Evolutionary conservation across 2,329 filamentous ascomycete species (phyloP).

Genomic region (Fusarium torreyae): DNA sequence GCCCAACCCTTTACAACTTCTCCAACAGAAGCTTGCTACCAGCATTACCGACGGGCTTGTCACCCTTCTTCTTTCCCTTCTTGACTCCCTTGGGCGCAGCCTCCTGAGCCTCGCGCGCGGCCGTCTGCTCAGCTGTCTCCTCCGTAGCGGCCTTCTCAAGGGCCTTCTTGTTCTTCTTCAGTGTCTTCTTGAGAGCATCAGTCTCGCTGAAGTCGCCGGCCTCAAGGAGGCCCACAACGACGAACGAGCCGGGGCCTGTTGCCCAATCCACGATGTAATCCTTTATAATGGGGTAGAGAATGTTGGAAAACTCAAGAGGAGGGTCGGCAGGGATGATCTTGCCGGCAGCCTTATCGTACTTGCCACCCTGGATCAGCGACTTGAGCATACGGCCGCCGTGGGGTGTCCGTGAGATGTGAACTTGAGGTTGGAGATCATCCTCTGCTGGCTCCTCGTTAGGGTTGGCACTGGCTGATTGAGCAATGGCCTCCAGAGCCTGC

Average conservation of each 20-base stretch:
- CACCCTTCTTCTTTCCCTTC: slow-evolving; percentile 61
- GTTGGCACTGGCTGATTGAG: slow-evolving; percentile 73
- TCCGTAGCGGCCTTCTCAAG: slow-evolving; percentile 77
- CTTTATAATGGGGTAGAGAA: slow-evolving; percentile 87
- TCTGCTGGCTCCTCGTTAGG: slow-evolving; percentile 61
- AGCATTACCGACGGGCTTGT: slow-evolving; percentile 70
- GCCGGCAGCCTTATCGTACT: slow-evolving; percentile 83
- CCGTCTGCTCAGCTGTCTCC: slow-evolving; percentile 69
- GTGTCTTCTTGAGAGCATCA: slow-evolving; percentile 75
- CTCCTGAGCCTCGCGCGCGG: slow-evolving; percentile 65
- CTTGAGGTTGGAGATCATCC: slow-evolving; percentile 57
- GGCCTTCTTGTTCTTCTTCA: slow-evolving; percentile 81
- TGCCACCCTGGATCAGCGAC: slow-evolving; percentile 89
- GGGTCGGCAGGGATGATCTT: slow-evolving; percentile 80
- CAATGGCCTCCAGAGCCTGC: slow-evolving; percentile 79
- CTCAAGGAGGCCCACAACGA: slow-evolving; percentile 86
- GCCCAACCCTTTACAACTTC: slow-evolving; percentile 60
- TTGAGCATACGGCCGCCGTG: slow-evolving; percentile 89
- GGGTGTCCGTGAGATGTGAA: slow-evolving; percentile 73
- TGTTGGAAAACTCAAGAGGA: slow-evolving; percentile 82
- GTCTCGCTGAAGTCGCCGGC: slow-evolving; percentile 77
- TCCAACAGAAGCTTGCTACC: slow-evolving; percentile 74
- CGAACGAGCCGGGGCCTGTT: slow-evolving; percentile 87
- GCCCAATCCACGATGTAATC: slow-evolving; percentile 86
- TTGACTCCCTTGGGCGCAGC: slow-evolving; percentile 60